These are phyloP conservation scores for Solanum virginianum DNA, from an alignment of 257 asterid genomes.

Conservation along the genomic window DNA sequence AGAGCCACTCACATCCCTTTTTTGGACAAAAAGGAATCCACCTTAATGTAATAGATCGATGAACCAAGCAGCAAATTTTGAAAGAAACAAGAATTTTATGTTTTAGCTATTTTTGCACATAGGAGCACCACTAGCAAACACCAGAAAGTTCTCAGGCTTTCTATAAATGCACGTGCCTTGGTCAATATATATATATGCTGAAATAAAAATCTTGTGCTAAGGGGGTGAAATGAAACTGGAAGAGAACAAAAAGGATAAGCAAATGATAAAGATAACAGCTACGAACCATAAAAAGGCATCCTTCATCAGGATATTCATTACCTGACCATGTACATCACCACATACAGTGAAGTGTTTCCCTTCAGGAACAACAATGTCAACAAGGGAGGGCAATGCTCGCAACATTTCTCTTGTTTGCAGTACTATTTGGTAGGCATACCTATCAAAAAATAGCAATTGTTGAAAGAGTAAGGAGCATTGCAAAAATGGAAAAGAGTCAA, in stretches of 20 bases:
- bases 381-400: slow-evolving; percentile 85
- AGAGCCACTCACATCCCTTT: neutral
- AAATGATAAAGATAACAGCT: neutral
- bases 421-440: slow-evolving; percentile 94
- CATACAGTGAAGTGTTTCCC: slow-evolving; percentile 96
- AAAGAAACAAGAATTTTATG: neutral
- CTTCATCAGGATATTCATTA: slow-evolving; percentile 16
- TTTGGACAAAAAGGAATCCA: neutral
- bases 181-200: neutral
- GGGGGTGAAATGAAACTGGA: neutral
- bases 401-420: slow-evolving; percentile 67
- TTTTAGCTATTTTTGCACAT: neutral
- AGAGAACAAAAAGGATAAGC: neutral
- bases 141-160: neutral
- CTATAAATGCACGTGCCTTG: neutral
- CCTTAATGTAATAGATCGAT: neutral
- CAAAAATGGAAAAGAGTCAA: neutral
- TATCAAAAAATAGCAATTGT: slow-evolving; percentile 9
- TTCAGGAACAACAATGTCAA: slow-evolving; percentile 66
- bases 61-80: neutral
- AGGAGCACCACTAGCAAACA: neutral
- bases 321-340: slow-evolving; percentile 99
- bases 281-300: neutral
- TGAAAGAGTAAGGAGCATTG: neutral
- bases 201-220: neutral